Evolutionary conservation across 2,329 filamentous ascomycete genomes (phyloP), one percentile per base, ranked within the genome.

Genomic region (Colletotrichum chrysophilum): DNA sequence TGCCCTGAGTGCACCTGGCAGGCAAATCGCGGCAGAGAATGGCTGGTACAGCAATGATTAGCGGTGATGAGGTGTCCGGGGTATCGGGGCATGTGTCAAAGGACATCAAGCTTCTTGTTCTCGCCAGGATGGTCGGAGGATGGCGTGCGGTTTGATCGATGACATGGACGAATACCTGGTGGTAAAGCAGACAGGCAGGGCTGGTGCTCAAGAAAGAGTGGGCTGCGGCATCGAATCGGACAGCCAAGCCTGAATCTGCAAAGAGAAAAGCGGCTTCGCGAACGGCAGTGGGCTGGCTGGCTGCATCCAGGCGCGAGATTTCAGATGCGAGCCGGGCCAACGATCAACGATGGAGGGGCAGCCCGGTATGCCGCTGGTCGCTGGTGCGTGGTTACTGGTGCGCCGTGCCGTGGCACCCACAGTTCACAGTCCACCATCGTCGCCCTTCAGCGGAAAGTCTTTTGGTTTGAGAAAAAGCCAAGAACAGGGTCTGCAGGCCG

Each of bases 281-380:
- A 58, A 70, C 66, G 67, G 58, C 60, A 74, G 66, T 66, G 66
- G 71, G 70, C 52, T 65, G 71, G 66, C 58, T 70, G 66, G 71
- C 71, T 70, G 71, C 71, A 70, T 70, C 66, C 66, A 58, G 71
- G 58, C 43, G 66, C 71, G 55, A 73, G 73, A 68, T 75, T 72
- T 36, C 56, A 73, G 73, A 75, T 75, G 73, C 65, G 74, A 76
- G 62, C 55, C 56, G 26, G 68, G 68, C 30, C 36, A 64, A 58
- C 43, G 32, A 64, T 16, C 58, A 62, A 62, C 58, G 28, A 56
- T 60, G 62, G 65, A 70, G 71, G 66, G 66, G 71, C 66, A 58
- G 36, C 21, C 38, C 43, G 32, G 21, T 16, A 30, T 30, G 16
- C 36, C 62, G 62, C 16, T 9, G 21, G 36, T 36, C 24, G 34